These are phyloP conservation scores for Hyphopichia burtonii DNA, from an alignment of 1,139 yeast species.

Conservation along the genomic window DNA sequence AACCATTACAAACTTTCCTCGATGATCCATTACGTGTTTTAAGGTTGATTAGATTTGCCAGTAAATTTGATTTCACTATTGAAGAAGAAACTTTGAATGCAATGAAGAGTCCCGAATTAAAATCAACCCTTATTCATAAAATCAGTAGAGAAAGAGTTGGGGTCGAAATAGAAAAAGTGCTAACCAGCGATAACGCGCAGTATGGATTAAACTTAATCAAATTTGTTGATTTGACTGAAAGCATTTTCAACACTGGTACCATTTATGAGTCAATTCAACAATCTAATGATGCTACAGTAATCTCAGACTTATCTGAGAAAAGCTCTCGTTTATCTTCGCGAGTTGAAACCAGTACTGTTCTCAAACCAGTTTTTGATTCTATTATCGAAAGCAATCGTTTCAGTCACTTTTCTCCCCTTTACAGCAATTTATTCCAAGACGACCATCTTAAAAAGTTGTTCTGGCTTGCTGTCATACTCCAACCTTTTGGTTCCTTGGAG, in stretches of 20 bases:
- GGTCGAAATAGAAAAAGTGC: conserved; percentile 74
- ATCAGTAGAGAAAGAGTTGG: conserved; percentile 92
- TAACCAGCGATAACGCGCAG: conserved; percentile 60
- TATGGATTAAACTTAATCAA: conserved; percentile 64
- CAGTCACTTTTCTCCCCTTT: conserved; percentile 9
- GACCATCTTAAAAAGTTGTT: conserved; percentile 34
- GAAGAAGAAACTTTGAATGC: conserved; percentile 60
- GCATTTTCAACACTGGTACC: conserved; percentile 54
- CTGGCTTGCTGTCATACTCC: conserved; percentile 48
- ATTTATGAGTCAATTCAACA: conserved; percentile 19
- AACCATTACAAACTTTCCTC: conserved; percentile 77
- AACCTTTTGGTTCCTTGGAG: conserved; percentile 45
- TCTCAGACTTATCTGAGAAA: not conserved
- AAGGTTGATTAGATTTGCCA: conserved; percentile 81
- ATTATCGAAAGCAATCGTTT: conserved; percentile 5
- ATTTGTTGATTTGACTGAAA: conserved; percentile 51
- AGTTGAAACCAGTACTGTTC: conserved; percentile 15
- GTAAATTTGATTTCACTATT: conserved; percentile 68
- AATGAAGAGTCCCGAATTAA: conserved; percentile 63
- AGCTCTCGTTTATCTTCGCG: not conserved
- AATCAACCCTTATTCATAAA: conserved; percentile 60
- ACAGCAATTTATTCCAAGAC: conserved; percentile 9
- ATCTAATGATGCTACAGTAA: conserved; percentile 12
- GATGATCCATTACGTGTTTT: conserved; percentile 93
- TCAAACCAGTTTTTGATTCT: conserved; percentile 19